phyloP scores from a whole-genome alignment of 1,284 basidiomycete species.

The Hemileia vastatrix region DNA sequence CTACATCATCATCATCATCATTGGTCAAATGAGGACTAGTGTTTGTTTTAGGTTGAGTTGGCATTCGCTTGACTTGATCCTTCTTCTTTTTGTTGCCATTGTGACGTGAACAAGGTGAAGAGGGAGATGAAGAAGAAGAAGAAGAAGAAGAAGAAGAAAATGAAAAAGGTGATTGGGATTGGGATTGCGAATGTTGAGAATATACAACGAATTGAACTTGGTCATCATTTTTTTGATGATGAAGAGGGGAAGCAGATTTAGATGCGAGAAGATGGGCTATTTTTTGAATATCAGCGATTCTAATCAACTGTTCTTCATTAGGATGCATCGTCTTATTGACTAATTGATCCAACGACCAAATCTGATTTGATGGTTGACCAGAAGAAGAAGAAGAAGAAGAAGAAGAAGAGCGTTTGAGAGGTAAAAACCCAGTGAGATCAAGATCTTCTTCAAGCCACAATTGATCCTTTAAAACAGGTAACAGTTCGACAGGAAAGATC shows the following conservation, averaged over 20 bases:
- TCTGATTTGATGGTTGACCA: constrained; percentile 42
- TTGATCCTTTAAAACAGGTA: constrained; percentile 53
- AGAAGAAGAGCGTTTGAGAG: constrained; percentile 54
- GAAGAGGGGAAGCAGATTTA: not conserved
- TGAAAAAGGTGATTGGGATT: not conserved
- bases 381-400: constrained; percentile 1
- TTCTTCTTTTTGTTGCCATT: constrained; percentile 11
- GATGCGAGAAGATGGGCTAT: constrained; percentile 60
- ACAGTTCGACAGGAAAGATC: constrained; percentile 59
- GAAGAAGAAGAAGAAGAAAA: too few relatives aligned
- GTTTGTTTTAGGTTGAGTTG: not conserved
- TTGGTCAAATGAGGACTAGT: constrained; percentile 6
- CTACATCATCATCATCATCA: constrained; percentile 12
- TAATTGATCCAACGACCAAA: constrained; percentile 33
- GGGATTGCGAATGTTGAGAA: not conserved
- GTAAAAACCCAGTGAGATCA: constrained; percentile 78
- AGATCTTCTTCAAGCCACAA: constrained; percentile 79
- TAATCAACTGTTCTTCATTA: constrained; percentile 88
- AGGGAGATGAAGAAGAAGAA: too few relatives aligned
- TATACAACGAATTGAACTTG: not conserved
- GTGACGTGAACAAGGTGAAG: constrained; percentile 19
- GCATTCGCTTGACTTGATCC: not conserved
- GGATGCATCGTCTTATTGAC: constrained; percentile 55
- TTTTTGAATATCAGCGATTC: constrained; percentile 70
- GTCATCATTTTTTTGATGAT: not conserved